phyloP scores from a whole-genome alignment of 805 yeast species.

The Saccharomycopsis malanga region DNA sequence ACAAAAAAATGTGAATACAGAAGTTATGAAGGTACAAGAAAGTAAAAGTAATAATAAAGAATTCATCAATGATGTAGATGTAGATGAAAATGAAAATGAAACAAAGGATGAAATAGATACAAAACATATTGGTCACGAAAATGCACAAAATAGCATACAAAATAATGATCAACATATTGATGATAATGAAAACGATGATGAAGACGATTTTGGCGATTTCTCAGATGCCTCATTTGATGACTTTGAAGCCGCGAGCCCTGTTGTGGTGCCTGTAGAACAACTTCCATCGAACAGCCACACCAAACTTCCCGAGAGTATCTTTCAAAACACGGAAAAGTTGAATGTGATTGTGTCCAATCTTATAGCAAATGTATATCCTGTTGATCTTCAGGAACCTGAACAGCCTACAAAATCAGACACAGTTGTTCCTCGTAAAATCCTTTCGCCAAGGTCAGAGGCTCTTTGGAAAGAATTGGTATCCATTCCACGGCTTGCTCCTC shows the following conservation, averaged over 20 bases:
- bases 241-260: constrained; percentile 23
- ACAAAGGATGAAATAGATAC: neutral
- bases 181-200: constrained; percentile 8
- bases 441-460: constrained; percentile 28
- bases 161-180: neutral
- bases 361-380: constrained; percentile 12
- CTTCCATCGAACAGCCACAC: constrained; percentile 5
- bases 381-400: neutral
- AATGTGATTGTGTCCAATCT: constrained; percentile 16
- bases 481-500: constrained; percentile 44
- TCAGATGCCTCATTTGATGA: constrained; percentile 32
- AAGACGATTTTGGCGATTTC: constrained; percentile 30
- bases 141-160: neutral
- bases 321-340: constrained; percentile 15
- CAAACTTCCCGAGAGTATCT: constrained; percentile 10
- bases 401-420: neutral
- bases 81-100: no score
- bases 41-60: no score
- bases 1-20: no score
- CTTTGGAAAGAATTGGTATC: constrained; percentile 43
- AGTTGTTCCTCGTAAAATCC: neutral
- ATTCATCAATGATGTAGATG: no score
- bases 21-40: no score
- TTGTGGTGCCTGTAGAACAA: constrained; percentile 16
- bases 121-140: neutral